phyloP scores from a whole-genome alignment of 768 basidiomycete species.

The Sutorius australiensis region DNA sequence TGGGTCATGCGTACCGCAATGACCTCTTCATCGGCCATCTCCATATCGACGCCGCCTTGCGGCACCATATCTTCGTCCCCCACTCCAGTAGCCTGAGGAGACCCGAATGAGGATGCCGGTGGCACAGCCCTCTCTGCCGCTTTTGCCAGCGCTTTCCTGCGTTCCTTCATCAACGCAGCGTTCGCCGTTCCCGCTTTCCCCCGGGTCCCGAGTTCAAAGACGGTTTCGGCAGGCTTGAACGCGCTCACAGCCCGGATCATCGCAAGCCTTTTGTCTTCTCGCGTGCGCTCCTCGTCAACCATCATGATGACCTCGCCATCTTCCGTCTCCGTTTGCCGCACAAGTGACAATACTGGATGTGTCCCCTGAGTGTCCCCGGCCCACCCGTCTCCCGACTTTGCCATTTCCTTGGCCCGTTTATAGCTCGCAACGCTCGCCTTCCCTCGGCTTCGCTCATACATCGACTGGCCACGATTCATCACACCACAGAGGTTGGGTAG shows the following conservation, averaged over 20 bases:
- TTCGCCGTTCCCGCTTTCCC: constrained; percentile 55
- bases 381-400: constrained; percentile 64
- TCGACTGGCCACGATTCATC: constrained; percentile 82
- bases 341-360: constrained; percentile 62
- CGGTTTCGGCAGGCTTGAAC: constrained; percentile 85
- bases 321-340: constrained; percentile 36
- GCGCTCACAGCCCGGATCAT: constrained; percentile 73
- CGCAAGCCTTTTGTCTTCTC: constrained; percentile 49
- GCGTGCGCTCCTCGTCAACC: constrained; percentile 35
- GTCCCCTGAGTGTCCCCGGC: constrained; percentile 55
- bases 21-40: constrained; percentile 78
- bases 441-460: constrained; percentile 93
- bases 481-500: constrained; percentile 70
- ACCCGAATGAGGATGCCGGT: constrained; percentile 26
- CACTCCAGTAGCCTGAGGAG: constrained; percentile 33
- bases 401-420: constrained; percentile 84
- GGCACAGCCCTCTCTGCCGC: constrained; percentile 48
- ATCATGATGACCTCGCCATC: constrained; percentile 17
- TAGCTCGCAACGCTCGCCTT: constrained; percentile 86
- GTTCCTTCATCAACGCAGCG: constrained; percentile 80
- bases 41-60: constrained; percentile 35
- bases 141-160: constrained; percentile 72
- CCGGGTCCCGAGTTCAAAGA: constrained; percentile 83
- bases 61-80: constrained; percentile 32
- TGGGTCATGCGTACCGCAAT: constrained; percentile 51